phyloP scores from a whole-genome alignment of 2,329 filamentous ascomycete species.

The Diaporthe nobilis region DNA sequence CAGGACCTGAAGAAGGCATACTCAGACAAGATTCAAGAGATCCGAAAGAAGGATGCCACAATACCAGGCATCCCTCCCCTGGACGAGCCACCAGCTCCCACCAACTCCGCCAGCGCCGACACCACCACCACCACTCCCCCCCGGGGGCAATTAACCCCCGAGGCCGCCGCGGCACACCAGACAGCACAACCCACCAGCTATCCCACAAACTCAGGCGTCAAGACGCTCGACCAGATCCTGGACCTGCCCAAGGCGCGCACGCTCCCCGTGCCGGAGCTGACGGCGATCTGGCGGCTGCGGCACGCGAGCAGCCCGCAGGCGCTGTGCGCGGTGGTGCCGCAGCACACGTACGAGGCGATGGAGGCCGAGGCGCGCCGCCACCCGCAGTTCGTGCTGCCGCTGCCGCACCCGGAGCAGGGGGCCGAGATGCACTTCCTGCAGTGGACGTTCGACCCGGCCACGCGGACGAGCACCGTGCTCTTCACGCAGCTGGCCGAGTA shows the following conservation, averaged over 20 bases:
- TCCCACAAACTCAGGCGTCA: conserved; percentile 50
- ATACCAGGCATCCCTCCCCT: conserved; percentile 50
- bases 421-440: conserved; percentile 97
- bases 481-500: conserved; percentile 96
- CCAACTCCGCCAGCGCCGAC: background rate
- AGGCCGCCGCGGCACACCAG: conserved; percentile 50
- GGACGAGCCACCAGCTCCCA: background rate
- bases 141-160: conserved; percentile 45
- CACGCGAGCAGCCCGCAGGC: conserved; percentile 81
- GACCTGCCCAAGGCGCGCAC: conserved; percentile 82
- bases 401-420: conserved; percentile 77
- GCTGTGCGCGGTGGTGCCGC: conserved; percentile 87
- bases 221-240: conserved; percentile 70
- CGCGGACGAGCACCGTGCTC: conserved; percentile 80
- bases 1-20: conserved; percentile 86
- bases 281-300: conserved; percentile 89
- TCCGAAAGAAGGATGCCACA: conserved; percentile 77
- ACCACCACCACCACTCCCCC: conserved; percentile 41
- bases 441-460: conserved; percentile 86
- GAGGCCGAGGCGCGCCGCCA: conserved; percentile 78
- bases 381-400: conserved; percentile 92
- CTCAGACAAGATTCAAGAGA: conserved; percentile 82
- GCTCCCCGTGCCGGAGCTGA: conserved; percentile 85
- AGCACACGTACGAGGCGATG: conserved; percentile 81
- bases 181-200: conserved; percentile 44